phyloP scores from a whole-genome alignment of 441 rosid species.

The Iberis amara region DNA sequence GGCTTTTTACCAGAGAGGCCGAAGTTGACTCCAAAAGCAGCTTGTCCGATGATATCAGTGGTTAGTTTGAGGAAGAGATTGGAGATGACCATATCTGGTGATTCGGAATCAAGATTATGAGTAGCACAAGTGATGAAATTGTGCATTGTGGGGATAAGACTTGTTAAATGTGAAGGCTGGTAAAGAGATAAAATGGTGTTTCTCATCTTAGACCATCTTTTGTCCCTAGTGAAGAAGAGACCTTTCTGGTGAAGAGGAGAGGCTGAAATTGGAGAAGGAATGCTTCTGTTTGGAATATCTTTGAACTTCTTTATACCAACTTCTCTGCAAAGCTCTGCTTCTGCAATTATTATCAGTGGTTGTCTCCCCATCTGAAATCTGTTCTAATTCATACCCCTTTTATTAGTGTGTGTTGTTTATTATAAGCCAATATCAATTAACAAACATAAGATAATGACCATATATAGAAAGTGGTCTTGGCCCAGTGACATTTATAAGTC shows the following conservation, averaged over 20 bases:
- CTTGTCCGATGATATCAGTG: slow-evolving; percentile 83
- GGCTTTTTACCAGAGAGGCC: slow-evolving; percentile 52
- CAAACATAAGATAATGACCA: too few species aligned
- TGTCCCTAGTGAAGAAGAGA: slow-evolving; percentile 92
- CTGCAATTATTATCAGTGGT: slow-evolving; percentile 76
- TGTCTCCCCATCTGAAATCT: slow-evolving; percentile 99
- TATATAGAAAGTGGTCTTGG: too few species aligned
- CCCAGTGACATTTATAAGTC: too few species aligned
- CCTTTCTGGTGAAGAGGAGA: slow-evolving; percentile 96
- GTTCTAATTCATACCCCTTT: slow-evolving; percentile 3
- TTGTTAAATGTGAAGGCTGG: slow-evolving; percentile 84
- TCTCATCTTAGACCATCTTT: slow-evolving; percentile 85
- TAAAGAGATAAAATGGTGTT: slow-evolving; percentile 78
- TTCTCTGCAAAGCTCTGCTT: slow-evolving; percentile 81
- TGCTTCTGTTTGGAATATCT: slow-evolving; percentile 77
- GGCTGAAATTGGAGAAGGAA: slow-evolving; percentile 91
- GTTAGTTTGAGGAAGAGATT: slow-evolving; percentile 71
- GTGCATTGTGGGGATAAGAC: slow-evolving; percentile 80
- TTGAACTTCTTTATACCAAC: slow-evolving; percentile 89
- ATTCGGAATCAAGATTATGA: slow-evolving; percentile 39
- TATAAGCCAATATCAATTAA: too few species aligned
- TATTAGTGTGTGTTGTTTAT: too few species aligned
- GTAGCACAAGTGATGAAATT: slow-evolving; percentile 59
- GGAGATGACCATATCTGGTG: slow-evolving; percentile 56
- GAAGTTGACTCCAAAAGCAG: slow-evolving; percentile 89